Evolutionary conservation across 495 filamentous ascomycete species (phyloP).

Genomic region (Parmelia sp.): DNA sequence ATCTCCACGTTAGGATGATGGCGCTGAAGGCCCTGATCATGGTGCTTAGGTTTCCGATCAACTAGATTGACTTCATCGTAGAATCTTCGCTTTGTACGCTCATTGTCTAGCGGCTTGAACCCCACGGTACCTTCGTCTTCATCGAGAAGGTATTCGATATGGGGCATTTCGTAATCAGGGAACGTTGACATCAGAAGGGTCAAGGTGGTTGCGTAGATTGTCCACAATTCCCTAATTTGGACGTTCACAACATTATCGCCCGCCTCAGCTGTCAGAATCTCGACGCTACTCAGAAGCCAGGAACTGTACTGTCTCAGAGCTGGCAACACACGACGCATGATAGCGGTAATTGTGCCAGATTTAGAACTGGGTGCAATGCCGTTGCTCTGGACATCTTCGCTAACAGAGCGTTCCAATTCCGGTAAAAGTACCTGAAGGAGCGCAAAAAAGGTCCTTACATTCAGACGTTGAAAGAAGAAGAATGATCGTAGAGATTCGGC

Average conservation of each 20-base stretch:
- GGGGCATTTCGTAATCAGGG: constrained; percentile 48
- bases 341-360: constrained; percentile 48
- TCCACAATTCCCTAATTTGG: constrained; percentile 63
- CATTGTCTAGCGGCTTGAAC: constrained; percentile 59
- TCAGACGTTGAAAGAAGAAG: constrained; percentile 71
- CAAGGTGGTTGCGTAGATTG: constrained; percentile 59
- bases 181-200: constrained; percentile 59
- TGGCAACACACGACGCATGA: constrained; percentile 60
- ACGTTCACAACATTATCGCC: constrained; percentile 51
- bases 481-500: constrained; percentile 46
- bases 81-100: constrained; percentile 46
- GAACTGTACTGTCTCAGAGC: constrained; percentile 66
- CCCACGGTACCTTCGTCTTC: constrained; percentile 72
- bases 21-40: constrained; percentile 50
- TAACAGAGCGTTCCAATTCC: constrained; percentile 54
- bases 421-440: constrained; percentile 67
- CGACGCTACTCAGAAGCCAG: constrained; percentile 55
- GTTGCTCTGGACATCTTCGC: constrained; percentile 38
- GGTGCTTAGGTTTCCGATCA: constrained; percentile 48
- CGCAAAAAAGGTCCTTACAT: constrained; percentile 71
- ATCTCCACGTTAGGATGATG: constrained; percentile 63
- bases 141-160: constrained; percentile 62
- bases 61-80: constrained; percentile 30
- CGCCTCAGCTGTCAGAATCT: constrained; percentile 45
- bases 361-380: constrained; percentile 30